Percentiles rank a stretch among this genome's conserved stretches.
Evolutionary conservation across 805 yeast genomes (phyloP).

Genomic region (Pichia kluyveri): DNA sequence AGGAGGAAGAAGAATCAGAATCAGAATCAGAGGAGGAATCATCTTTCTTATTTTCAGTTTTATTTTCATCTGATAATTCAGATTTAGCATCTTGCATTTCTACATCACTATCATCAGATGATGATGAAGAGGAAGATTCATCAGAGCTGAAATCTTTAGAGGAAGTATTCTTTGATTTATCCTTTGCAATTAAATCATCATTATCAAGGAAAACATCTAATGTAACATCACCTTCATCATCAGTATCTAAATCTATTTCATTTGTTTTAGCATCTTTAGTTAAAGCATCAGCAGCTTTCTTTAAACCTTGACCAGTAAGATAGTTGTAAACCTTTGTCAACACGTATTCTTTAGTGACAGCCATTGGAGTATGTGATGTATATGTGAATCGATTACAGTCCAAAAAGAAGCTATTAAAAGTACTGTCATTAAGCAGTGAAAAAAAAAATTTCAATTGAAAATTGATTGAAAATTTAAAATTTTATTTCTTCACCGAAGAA

Average conservation of each 20-base stretch:
- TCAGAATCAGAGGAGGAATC: constrained; percentile 5
- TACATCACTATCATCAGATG: not conserved
- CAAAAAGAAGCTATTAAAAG: no score
- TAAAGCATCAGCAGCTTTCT: constrained; percentile 18
- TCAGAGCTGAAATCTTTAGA: not conserved
- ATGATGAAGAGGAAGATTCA: not conserved
- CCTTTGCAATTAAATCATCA: not conserved
- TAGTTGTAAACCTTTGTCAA: constrained; percentile 18
- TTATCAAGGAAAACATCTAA: not conserved
- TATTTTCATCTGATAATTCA: not conserved
- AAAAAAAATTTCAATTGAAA: not conserved
- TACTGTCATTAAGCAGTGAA: not conserved
- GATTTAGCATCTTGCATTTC: no score
- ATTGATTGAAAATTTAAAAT: not conserved
- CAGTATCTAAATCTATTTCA: constrained; percentile 6
- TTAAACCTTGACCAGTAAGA: constrained; percentile 17
- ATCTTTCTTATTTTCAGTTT: not conserved
- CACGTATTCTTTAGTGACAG: constrained; percentile 12
- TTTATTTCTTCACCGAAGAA: no score
- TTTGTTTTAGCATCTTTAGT: constrained; percentile 12
- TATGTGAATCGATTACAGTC: no score
- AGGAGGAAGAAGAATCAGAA: constrained; percentile 6
- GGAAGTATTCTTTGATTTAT: not conserved
- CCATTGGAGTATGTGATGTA: constrained; percentile 8
- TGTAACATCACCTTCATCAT: not conserved